A percentile compares a stretch with the other conserved stretches of the same genome.
phyloP scores from a whole-genome alignment of 805 yeast species.

The Saccharomycopsis malanga region DNA sequence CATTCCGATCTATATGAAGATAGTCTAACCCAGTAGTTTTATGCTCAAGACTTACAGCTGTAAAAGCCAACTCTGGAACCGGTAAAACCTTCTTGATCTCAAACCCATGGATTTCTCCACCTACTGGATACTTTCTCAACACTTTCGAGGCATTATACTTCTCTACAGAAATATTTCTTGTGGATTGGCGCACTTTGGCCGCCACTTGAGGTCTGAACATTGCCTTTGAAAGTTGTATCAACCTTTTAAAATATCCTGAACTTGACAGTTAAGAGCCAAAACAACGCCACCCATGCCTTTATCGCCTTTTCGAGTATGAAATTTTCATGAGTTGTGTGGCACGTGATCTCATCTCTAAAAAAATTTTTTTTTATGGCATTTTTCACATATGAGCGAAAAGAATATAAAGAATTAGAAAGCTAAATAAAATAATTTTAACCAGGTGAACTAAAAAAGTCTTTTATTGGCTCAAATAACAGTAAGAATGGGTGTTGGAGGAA shows the following conservation, averaged over 20 bases:
- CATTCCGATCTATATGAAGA: constrained; percentile 78
- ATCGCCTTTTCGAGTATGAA: too few species aligned
- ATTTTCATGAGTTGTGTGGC: too few species aligned
- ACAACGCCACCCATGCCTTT: too few species aligned
- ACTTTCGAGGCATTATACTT: constrained; percentile 29
- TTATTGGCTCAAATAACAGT: too few species aligned
- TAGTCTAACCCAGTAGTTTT: constrained; percentile 67
- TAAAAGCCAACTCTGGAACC: constrained; percentile 75
- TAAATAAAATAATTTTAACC: too few species aligned
- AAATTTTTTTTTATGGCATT: too few species aligned
- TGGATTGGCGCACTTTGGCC: background rate
- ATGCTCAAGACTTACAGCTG: constrained; percentile 72
- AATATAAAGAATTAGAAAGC: too few species aligned
- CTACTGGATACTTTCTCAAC: constrained; percentile 55
- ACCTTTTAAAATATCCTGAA: too few species aligned
- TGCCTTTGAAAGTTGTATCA: too few species aligned
- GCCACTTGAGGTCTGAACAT: background rate
- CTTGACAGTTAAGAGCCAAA: too few species aligned
- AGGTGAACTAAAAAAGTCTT: too few species aligned
- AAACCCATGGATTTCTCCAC: constrained; percentile 59
- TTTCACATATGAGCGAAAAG: too few species aligned
- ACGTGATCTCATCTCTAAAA: background rate
- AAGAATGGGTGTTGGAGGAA: constrained; percentile 16
- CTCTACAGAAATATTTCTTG: background rate
- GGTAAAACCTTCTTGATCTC: constrained; percentile 54